These are phyloP conservation scores for Penicillium sp. DNA, from an alignment of 2,329 filamentous ascomycete species.

Conservation along the genomic window DNA sequence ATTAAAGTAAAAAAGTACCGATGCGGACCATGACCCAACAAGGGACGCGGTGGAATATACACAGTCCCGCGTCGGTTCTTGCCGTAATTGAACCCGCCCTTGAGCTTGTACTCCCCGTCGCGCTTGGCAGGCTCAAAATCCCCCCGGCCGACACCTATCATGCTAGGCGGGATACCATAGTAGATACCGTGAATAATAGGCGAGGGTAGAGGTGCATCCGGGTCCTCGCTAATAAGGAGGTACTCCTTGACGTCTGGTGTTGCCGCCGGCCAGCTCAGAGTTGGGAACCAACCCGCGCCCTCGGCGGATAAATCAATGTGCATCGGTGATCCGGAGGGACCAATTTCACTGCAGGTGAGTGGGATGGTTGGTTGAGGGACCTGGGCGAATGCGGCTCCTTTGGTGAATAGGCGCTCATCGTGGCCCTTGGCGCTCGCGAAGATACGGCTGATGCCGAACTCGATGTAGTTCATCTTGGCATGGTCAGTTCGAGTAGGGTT, in stretches of 20 bases:
- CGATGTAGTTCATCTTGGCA: constrained; percentile 21
- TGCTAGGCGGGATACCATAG: constrained; percentile 41
- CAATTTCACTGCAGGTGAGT: constrained; percentile 23
- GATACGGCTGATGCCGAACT: constrained; percentile 20
- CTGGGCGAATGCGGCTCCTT: constrained; percentile 23
- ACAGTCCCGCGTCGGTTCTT: constrained; percentile 42
- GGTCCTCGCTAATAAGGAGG: constrained; percentile 51
- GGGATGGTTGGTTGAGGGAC: constrained; percentile 21
- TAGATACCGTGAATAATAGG: constrained; percentile 52
- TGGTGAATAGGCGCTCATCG: constrained; percentile 30
- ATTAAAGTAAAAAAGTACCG: constrained; percentile 56
- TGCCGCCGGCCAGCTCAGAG: constrained; percentile 43
- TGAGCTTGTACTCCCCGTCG: constrained; percentile 22
- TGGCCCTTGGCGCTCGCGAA: constrained; percentile 19
- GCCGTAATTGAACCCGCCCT: constrained; percentile 52
- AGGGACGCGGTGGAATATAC: constrained; percentile 51
- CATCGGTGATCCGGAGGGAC: constrained; percentile 34
- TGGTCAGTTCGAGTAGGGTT: background rate
- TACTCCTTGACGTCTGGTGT: constrained; percentile 46
- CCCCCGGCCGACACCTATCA: constrained; percentile 33
- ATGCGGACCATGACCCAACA: constrained; percentile 55
- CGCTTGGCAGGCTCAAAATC: constrained; percentile 43
- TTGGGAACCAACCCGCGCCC: constrained; percentile 45
- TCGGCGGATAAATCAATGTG: constrained; percentile 42
- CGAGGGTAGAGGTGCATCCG: constrained; percentile 49